Conservation (phyloP, 768 basidiomycete genomes). For the Mycena vulgaris region DNA sequence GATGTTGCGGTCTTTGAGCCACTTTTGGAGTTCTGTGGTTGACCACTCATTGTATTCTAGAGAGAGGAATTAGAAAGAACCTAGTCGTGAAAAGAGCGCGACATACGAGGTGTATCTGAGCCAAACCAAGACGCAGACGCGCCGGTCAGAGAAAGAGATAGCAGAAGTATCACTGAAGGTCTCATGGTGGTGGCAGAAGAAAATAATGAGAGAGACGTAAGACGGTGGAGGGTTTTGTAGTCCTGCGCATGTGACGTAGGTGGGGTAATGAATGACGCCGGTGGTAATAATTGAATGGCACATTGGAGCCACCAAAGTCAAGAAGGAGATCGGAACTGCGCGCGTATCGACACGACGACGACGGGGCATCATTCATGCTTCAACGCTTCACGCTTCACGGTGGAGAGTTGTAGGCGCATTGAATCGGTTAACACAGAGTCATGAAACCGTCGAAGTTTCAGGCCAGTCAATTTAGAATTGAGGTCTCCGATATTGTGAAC, state of each 20-base stretch:
- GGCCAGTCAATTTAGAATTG: too few species aligned
- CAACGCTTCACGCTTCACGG: not conserved
- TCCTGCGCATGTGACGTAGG: not conserved
- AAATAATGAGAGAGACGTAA: not conserved
- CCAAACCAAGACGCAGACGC: conserved; percentile 72
- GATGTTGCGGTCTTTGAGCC: conserved; percentile 80
- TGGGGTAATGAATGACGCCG: too few species aligned
- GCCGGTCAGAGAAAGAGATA: conserved; percentile 51
- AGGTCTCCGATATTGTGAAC: too few species aligned
- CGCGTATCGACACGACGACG: too few species aligned
- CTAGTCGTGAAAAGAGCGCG: conserved; percentile 13
- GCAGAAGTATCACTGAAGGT: conserved; percentile 45
- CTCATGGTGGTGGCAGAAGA: conserved; percentile 43
- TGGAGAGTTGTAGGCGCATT: too few species aligned
- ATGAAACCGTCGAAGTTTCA: too few species aligned
- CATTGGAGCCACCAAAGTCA: too few species aligned
- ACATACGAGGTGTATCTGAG: conserved; percentile 50
- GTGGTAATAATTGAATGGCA: too few species aligned
- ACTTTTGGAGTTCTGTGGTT: conserved; percentile 70
- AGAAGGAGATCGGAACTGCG: too few species aligned
- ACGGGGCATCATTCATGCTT: too few species aligned
- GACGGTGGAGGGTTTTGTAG: not conserved
- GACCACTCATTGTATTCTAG: conserved; percentile 71
- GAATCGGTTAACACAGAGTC: too few species aligned
- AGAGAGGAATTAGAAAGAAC: conserved; percentile 8